These are phyloP conservation scores for Plasmodium vivax DNA, from an alignment of 169 alveolate genomes.

Conservation along the genomic window DNA sequence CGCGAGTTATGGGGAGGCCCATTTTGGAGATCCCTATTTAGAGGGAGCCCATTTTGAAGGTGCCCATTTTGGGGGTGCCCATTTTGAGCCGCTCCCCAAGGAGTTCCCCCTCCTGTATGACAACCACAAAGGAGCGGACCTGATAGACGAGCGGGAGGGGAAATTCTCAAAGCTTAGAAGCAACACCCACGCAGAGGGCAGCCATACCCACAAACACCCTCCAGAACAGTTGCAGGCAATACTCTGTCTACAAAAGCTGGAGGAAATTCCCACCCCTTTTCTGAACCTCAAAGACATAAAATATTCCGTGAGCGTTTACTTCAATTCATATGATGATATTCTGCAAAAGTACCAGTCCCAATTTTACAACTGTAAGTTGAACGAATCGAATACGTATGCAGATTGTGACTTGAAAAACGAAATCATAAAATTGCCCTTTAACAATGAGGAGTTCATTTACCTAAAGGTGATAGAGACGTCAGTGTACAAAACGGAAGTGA, in stretches of 20 bases:
- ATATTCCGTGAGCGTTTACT: constrained; percentile 80
- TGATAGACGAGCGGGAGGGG: neutral
- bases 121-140: neutral
- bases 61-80: neutral
- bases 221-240: constrained; percentile 52
- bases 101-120: neutral
- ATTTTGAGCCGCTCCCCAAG: neutral
- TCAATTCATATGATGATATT: constrained; percentile 81
- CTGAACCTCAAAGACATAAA: constrained; percentile 65
- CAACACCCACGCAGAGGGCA: neutral
- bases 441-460: constrained; percentile 80
- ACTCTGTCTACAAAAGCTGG: constrained; percentile 78
- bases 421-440: constrained; percentile 80
- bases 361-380: constrained; percentile 75
- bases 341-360: constrained; percentile 76
- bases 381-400: constrained; percentile 61
- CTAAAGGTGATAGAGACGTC: constrained; percentile 81
- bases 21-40: too few species aligned
- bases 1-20: too few species aligned
- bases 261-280: constrained; percentile 78
- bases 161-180: constrained; percentile 19
- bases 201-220: neutral
- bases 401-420: constrained; percentile 82
- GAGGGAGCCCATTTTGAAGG: neutral
- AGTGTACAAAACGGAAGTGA: constrained; percentile 76